Conservation (phyloP, 257 asterid genomes). For the Solanum chaucha region DNA sequence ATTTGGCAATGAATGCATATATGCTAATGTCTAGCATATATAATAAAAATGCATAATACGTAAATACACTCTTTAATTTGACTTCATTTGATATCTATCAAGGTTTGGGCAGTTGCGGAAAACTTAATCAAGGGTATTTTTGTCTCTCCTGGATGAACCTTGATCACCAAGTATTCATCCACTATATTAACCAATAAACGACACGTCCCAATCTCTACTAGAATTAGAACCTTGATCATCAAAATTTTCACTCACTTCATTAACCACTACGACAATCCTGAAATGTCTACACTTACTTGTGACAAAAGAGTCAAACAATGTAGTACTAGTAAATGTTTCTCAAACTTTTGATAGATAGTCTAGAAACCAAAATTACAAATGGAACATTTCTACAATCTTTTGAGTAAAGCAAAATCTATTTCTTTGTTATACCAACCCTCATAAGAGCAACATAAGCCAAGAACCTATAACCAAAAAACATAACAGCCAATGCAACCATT, state of each 20-base stretch:
- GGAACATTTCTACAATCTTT: not conserved
- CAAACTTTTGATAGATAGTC: not conserved
- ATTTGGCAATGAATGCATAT: not conserved
- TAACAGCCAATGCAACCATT: slow-evolving; percentile 29
- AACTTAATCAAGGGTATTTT: not conserved
- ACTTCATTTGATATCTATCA: too few species aligned
- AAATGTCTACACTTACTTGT: not conserved
- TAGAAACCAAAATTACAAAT: not conserved
- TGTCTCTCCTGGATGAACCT: not conserved
- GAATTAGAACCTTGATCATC: not conserved
- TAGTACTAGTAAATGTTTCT: not conserved
- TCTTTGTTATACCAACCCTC: slow-evolving; percentile 58
- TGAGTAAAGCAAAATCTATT: slow-evolving; percentile 8
- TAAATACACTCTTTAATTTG: too few species aligned
- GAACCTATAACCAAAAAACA: slow-evolving; percentile 58
- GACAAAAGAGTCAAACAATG: not conserved
- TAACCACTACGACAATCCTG: too few species aligned
- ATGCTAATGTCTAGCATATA: not conserved
- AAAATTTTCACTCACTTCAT: not conserved
- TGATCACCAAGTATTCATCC: not conserved
- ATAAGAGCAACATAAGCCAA: slow-evolving; percentile 68
- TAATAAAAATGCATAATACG: too few species aligned
- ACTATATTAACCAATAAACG: not conserved
- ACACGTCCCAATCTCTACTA: not conserved
- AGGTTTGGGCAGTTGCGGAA: not conserved